Percentiles rank a stretch among this genome's conserved stretches.
phyloP scores from a whole-genome alignment of 75 land plant species.

The Cupressus sempervirens region DNA sequence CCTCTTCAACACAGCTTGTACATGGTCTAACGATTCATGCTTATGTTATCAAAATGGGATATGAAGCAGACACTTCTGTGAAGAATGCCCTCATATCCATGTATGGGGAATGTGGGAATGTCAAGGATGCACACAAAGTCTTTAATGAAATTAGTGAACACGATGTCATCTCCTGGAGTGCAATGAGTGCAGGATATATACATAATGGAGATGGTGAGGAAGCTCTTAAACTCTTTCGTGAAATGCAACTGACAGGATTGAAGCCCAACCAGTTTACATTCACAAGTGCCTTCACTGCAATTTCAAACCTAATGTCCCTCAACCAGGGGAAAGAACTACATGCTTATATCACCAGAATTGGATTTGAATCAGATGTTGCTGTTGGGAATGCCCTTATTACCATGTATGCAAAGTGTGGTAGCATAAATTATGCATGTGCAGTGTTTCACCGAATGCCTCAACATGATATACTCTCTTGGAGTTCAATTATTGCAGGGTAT shows the following conservation, averaged over 20 bases:
- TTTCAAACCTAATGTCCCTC: slow-evolving; percentile 7
- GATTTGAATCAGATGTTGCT: slow-evolving; percentile 7
- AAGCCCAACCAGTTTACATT: slow-evolving; percentile 20
- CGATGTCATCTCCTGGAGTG: slow-evolving; percentile 19
- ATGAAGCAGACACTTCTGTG: slow-evolving; percentile 10
- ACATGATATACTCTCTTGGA: slow-evolving; percentile 17
- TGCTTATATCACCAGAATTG: slow-evolving; percentile 9
- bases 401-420: slow-evolving; percentile 34
- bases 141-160: slow-evolving; percentile 6
- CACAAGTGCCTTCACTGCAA: slow-evolving; percentile 19
- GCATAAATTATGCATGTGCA: slow-evolving; percentile 15
- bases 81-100: slow-evolving; percentile 14
- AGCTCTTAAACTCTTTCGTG: slow-evolving; percentile 16
- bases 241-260: slow-evolving; percentile 17
- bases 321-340: slow-evolving; percentile 26
- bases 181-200: slow-evolving; percentile 14
- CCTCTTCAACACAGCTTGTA: not conserved
- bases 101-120: slow-evolving; percentile 7
- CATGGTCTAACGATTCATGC: slow-evolving; percentile 14
- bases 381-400: slow-evolving; percentile 22
- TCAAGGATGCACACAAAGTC: slow-evolving; percentile 11
- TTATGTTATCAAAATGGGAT: slow-evolving; percentile 10
- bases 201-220: slow-evolving; percentile 14
- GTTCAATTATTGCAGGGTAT: slow-evolving; percentile 24
- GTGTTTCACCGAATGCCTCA: slow-evolving; percentile 15